Base-by-base conservation (phyloP, 1,284 basidiomycete genomes). In the Phlebopus sp. region DNA sequence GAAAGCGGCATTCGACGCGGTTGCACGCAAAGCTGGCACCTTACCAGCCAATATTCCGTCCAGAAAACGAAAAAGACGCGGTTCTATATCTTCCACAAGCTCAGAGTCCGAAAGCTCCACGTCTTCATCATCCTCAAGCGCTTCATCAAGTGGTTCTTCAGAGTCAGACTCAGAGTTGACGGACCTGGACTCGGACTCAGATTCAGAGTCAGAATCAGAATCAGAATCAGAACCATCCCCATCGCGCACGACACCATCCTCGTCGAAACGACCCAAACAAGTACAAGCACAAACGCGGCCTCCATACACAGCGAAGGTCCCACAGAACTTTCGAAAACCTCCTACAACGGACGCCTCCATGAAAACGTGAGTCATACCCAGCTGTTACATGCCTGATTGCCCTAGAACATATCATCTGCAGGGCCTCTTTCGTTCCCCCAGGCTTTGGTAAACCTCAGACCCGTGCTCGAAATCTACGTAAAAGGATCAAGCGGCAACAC, bases 361-460 rank as follows among this genome's bases (percentile, higher is more conserved):
- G 4, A 29, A 17, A 0, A 15, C 31, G 56, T 63, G 45, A n/a
- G 58, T 52, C 27, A n/a, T 4, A 25, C 34, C 5, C 11, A 30
- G 15, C 34, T 31, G 19, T 25, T 39, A 18, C 1, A 19, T n/a
- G 13, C 10, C 19, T 13, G 17, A 5, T 21, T 17, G 13, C 4
- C 0, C 19, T 29, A 31, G 9, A n/a, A 42, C 38, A 4, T 32
- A 18, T 9, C 0, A 30, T 32, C 50, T 14, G 46, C 48, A 53
- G 51, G 5, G 0, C 55, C 19, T 45, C 58, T 0, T 51, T 57
- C 42, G 74, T 84, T 14, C 81, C 84, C 0, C 84, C 84, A 0
- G 83, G 84, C 1, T 63, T 74, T 31, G 87, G 86, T 5, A 89
- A 84, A 62, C 62, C 75, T 0, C 66, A 78, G n/a, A 90, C 87